phyloP scores from a whole-genome alignment of 2,329 filamentous ascomycete species.

The Fusarium sp. region DNA sequence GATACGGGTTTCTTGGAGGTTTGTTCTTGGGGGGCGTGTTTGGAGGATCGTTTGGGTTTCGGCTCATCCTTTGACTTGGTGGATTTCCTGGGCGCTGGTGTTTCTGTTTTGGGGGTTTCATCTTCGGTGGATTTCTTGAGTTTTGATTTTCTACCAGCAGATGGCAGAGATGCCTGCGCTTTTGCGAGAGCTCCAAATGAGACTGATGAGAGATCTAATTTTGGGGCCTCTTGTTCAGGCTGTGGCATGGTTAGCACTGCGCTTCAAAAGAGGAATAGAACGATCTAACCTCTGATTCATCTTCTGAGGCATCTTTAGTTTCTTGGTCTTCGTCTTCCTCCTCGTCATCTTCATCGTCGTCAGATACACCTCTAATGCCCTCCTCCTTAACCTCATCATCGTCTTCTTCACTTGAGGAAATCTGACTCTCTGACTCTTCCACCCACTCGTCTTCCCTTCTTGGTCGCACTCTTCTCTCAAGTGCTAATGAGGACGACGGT shows the following conservation, averaged over 20 bases:
- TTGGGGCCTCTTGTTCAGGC: constrained; percentile 50
- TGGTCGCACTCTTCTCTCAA: constrained; percentile 60
- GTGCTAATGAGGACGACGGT: constrained; percentile 49
- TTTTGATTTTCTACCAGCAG: constrained; percentile 47
- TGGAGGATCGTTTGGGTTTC: constrained; percentile 68
- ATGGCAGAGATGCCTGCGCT: constrained; percentile 78
- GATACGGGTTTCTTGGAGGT: constrained; percentile 87
- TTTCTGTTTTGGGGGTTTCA: constrained; percentile 45
- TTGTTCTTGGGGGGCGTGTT: constrained; percentile 89
- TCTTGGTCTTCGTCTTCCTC: constrained; percentile 42
- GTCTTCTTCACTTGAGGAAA: constrained; percentile 45
- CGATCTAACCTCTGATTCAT: constrained; percentile 47
- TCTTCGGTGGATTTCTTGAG: constrained; percentile 44
- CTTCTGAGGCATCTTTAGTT: constrained; percentile 45
- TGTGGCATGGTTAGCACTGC: constrained; percentile 30
- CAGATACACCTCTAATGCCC: constrained; percentile 42
- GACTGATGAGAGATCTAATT: constrained; percentile 69
- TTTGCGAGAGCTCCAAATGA: constrained; percentile 93
- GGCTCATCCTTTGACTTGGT: constrained; percentile 53
- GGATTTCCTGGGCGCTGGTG: constrained; percentile 50
- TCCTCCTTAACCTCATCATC: constrained; percentile 52
- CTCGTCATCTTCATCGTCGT: constrained; percentile 49
- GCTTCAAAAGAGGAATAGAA: background rate
- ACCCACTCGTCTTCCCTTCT: constrained; percentile 61
- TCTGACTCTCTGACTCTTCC: constrained; percentile 54